Evolutionary conservation across 1,139 yeast genomes (phyloP).

Genomic region (Candida tetrigidarum): DNA sequence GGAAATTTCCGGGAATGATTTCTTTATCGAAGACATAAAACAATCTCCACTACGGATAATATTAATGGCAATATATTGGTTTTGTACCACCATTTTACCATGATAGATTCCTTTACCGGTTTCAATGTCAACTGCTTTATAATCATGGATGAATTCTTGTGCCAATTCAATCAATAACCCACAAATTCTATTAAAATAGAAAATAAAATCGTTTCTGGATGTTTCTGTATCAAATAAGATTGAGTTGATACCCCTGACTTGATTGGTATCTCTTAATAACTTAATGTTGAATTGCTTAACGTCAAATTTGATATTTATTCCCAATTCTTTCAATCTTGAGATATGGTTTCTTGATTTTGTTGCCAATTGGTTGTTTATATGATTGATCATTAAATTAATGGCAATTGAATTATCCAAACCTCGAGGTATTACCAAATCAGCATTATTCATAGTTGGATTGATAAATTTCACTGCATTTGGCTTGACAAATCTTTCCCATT

Average conservation of each 20-base stretch:
- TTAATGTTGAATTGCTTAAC: constrained; percentile 33
- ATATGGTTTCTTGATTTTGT: constrained; percentile 71
- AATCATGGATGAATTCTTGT: constrained; percentile 49
- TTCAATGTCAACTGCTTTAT: constrained; percentile 30
- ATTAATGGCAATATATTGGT: constrained; percentile 69
- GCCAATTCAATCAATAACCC: constrained; percentile 69
- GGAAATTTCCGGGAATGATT: constrained; percentile 74
- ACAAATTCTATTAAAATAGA: constrained; percentile 83
- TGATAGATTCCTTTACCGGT: constrained; percentile 50
- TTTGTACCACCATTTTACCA: constrained; percentile 44
- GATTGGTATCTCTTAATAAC: constrained; percentile 63
- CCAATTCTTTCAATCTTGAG: constrained; percentile 58
- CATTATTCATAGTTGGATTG: constrained; percentile 76
- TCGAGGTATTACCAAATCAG: constrained; percentile 87
- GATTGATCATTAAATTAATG: constrained; percentile 75
- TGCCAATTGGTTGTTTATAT: constrained; percentile 73
- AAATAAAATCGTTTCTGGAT: constrained; percentile 75
- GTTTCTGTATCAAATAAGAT: constrained; percentile 62
- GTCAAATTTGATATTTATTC: constrained; percentile 39
- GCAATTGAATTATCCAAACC: constrained; percentile 86
- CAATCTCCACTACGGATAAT: constrained; percentile 94
- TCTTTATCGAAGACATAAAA: constrained; percentile 76
- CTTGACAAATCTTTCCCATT: constrained; percentile 90
- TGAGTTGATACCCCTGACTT: constrained; percentile 72
- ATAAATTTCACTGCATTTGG: constrained; percentile 86